phyloP scores from a whole-genome alignment of 1,284 basidiomycete species.

The Rugosomyces carneus region DNA sequence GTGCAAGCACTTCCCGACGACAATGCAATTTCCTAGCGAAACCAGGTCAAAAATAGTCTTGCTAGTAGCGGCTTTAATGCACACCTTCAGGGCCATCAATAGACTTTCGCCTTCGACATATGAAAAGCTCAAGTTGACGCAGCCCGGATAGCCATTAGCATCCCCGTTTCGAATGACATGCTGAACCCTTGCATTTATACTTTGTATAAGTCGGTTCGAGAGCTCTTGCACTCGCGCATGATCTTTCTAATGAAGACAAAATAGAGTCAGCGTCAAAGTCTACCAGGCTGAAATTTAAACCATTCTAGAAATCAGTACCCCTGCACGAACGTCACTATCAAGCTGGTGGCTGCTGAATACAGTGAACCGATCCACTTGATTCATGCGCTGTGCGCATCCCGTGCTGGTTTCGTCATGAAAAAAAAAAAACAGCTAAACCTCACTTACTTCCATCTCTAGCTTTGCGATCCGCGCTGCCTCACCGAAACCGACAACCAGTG shows the following conservation, averaged over 20 bases:
- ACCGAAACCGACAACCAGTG: conserved; percentile 88
- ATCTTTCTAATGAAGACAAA: conserved; percentile 56
- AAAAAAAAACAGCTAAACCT: conserved; percentile 20
- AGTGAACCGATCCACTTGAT: conserved; percentile 15
- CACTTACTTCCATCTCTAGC: conserved; percentile 84
- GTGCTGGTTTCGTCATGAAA: conserved; percentile 49
- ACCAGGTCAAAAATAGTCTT: conserved; percentile 9
- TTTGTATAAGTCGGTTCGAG: conserved; percentile 77
- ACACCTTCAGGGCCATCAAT: conserved; percentile 96
- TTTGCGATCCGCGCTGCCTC: conserved; percentile 93
- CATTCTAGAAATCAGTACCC: conserved; percentile 69
- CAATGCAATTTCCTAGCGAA: conserved; percentile 81
- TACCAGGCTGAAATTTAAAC: conserved; percentile 14
- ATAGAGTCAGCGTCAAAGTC: conserved; percentile 18
- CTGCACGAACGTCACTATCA: conserved; percentile 71
- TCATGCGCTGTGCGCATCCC: conserved; percentile 13
- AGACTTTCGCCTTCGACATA: conserved; percentile 98
- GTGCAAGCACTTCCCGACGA: conserved; percentile 99
- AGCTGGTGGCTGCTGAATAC: conserved; percentile 35
- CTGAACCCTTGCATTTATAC: conserved; percentile 81
- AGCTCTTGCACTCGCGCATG: conserved; percentile 73
- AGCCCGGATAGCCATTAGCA: conserved; percentile 81
- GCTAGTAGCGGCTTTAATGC: conserved; percentile 19
- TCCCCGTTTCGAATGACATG: conserved; percentile 96
- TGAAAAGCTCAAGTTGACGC: conserved; percentile 93